phyloP scores from a whole-genome alignment of 768 basidiomycete species.

The Glaciozyma martinii region DNA sequence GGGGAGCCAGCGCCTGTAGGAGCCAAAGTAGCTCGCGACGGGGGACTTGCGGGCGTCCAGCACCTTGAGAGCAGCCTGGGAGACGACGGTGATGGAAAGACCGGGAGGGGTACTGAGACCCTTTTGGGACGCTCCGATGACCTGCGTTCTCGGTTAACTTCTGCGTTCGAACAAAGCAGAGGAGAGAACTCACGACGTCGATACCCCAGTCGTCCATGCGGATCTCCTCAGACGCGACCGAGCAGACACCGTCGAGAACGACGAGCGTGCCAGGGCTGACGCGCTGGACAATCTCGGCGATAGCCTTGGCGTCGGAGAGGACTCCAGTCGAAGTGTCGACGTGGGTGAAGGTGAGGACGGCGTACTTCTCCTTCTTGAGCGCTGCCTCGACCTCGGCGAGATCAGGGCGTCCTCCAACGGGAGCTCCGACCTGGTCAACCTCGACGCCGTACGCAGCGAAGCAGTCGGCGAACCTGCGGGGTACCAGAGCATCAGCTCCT shows the following conservation, averaged over 20 bases:
- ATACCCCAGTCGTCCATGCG: conserved; percentile 86
- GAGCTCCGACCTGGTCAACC: conserved; percentile 72
- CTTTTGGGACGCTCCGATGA: conserved; percentile 72
- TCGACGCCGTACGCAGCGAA: conserved; percentile 79
- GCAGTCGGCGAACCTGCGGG: conserved; percentile 33
- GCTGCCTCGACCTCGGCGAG: conserved; percentile 56
- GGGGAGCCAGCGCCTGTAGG: conserved; percentile 32
- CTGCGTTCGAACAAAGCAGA: neutral
- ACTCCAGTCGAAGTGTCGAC: conserved; percentile 82
- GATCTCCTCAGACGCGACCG: conserved; percentile 92
- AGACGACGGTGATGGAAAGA: conserved; percentile 73
- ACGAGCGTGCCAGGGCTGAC: conserved; percentile 82
- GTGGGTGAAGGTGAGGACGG: conserved; percentile 84
- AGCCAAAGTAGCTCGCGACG: conserved; percentile 67
- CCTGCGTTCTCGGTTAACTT: neutral
- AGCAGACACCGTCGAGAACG: conserved; percentile 85
- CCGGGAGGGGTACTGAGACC: conserved; percentile 91
- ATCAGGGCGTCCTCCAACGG: conserved; percentile 67
- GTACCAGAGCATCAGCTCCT: neutral
- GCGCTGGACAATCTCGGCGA: conserved; percentile 61
- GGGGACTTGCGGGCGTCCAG: conserved; percentile 57
- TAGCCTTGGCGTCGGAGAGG: conserved; percentile 67
- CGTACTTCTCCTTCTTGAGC: conserved; percentile 70
- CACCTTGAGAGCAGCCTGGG: conserved; percentile 65
- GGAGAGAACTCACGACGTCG: conserved; percentile 68